Conservation (phyloP, 352 stramenopile species). For the Phytophthora constricta region DNA sequence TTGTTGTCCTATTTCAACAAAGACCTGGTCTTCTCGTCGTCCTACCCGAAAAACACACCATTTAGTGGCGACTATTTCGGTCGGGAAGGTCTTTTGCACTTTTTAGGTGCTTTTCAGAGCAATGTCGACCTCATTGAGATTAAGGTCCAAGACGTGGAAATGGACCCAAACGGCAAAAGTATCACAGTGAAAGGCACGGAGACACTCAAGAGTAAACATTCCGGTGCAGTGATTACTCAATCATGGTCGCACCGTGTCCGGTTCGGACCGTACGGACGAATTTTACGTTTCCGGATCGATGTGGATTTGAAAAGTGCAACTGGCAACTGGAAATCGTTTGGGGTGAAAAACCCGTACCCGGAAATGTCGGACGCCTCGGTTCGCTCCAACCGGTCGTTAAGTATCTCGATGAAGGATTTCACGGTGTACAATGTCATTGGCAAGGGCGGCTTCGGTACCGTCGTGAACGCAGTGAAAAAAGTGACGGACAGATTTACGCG, state of each 20-base stretch:
- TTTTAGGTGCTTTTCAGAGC: slow-evolving; percentile 71
- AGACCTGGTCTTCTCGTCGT: slow-evolving; percentile 87
- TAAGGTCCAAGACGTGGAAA: slow-evolving; percentile 64
- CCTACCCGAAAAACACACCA: slow-evolving; percentile 77
- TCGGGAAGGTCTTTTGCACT: slow-evolving; percentile 82
- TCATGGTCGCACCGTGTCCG: slow-evolving; percentile 78
- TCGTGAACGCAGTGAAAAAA: slow-evolving; percentile 93
- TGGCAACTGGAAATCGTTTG: slow-evolving; percentile 83
- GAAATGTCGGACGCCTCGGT: slow-evolving; percentile 82
- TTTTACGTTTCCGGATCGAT: slow-evolving; percentile 81
- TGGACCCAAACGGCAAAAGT: slow-evolving; percentile 72
- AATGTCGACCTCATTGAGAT: slow-evolving; percentile 87
- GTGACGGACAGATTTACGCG: slow-evolving; percentile 90
- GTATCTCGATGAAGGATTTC: slow-evolving; percentile 91
- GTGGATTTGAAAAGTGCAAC: slow-evolving; percentile 75
- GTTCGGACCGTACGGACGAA: slow-evolving; percentile 82
- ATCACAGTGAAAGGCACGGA: slow-evolving; percentile 81
- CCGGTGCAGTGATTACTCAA: slow-evolving; percentile 71
- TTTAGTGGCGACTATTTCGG: slow-evolving; percentile 89
- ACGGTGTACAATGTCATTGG: slow-evolving; percentile 92
- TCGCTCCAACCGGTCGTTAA: slow-evolving; percentile 82
- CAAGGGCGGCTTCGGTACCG: slow-evolving; percentile 88
- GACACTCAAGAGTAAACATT: slow-evolving; percentile 85
- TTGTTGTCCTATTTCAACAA: slow-evolving; percentile 90
- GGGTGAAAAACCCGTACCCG: slow-evolving; percentile 80